Evolutionary conservation across 2,329 filamentous ascomycete species (phyloP).

Genomic region (Cryoendolithus antarcticus): DNA sequence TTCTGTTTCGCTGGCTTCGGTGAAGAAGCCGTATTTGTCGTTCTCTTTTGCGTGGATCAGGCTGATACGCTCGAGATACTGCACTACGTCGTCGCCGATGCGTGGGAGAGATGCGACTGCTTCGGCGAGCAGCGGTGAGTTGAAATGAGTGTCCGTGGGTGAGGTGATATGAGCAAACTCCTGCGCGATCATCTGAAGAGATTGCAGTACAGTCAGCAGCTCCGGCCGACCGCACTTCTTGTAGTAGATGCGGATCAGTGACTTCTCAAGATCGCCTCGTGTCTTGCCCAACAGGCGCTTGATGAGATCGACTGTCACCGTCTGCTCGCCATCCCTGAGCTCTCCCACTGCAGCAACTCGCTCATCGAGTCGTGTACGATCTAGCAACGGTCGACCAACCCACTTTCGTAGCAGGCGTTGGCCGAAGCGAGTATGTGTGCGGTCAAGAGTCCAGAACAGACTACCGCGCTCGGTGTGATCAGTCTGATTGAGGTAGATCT

Average conservation of each 20-base stretch:
- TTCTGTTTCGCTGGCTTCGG: slow-evolving; percentile 75
- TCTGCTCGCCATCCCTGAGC: slow-evolving; percentile 56
- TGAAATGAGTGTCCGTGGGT: slow-evolving; percentile 57
- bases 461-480: slow-evolving; percentile 77
- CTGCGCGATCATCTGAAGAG: slow-evolving; percentile 66
- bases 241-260: slow-evolving; percentile 91
- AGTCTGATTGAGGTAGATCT: slow-evolving; percentile 91
- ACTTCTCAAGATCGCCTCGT: slow-evolving; percentile 78
- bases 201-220: slow-evolving; percentile 72
- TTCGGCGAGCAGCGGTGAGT: slow-evolving; percentile 54
- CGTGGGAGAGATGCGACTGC: slow-evolving; percentile 64
- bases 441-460: slow-evolving; percentile 89
- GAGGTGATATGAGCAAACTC: slow-evolving; percentile 60
- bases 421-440: slow-evolving; percentile 81
- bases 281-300: slow-evolving; percentile 58
- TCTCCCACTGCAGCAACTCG: slow-evolving; percentile 79
- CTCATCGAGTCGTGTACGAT: slow-evolving; percentile 61
- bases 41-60: slow-evolving; percentile 68
- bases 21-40: slow-evolving; percentile 91
- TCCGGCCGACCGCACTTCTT: slow-evolving; percentile 88
- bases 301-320: slow-evolving; percentile 58
- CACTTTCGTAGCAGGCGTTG: slow-evolving; percentile 82
- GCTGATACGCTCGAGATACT: slow-evolving; percentile 76
- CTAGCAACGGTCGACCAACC: slow-evolving; percentile 81
- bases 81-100: slow-evolving; percentile 60